These are phyloP conservation scores for Acorus calamus DNA, from an alignment of 106 monocot genomes.

Conservation along the genomic window DNA sequence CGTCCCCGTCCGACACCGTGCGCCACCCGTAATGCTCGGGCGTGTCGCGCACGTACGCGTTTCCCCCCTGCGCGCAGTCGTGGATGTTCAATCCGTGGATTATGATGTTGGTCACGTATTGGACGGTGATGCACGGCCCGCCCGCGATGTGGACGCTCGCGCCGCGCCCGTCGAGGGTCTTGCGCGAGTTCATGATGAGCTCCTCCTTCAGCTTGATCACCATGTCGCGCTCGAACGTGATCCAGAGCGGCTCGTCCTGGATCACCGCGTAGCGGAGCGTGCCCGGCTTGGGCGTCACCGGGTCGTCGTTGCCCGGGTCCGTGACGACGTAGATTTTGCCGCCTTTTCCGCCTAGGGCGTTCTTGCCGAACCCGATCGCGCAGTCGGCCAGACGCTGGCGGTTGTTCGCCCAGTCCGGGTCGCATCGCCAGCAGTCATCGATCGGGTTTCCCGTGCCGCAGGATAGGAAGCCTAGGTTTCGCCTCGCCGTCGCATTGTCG, in stretches of 20 bases:
- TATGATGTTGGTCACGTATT: slow-evolving; percentile 10
- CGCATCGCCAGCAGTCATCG: slow-evolving; percentile 12
- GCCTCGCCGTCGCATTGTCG: background rate
- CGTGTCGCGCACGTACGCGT: slow-evolving; percentile 12
- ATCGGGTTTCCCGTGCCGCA: slow-evolving; percentile 11
- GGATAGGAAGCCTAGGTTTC: slow-evolving; percentile 1
- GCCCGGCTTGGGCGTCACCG: slow-evolving; percentile 5
- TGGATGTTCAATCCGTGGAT: background rate
- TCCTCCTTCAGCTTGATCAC: slow-evolving; percentile 9
- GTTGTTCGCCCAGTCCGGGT: slow-evolving; percentile 2
- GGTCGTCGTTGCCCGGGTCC: slow-evolving; percentile 7
- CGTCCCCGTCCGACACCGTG: slow-evolving; percentile 12
- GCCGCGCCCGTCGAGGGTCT: slow-evolving; percentile 10
- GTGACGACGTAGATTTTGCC: slow-evolving; percentile 5
- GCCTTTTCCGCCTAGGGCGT: slow-evolving; percentile 4
- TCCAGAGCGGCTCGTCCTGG: slow-evolving; percentile 7
- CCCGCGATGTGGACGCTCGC: slow-evolving; percentile 10
- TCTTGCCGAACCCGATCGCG: slow-evolving; percentile 7
- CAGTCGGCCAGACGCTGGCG: slow-evolving; percentile 11
- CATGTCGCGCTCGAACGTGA: slow-evolving; percentile 12
- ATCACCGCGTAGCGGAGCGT: slow-evolving; percentile 9
- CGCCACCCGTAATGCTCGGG: slow-evolving; percentile 14
- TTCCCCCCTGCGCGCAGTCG: slow-evolving; percentile 7
- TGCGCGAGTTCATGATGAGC: slow-evolving; percentile 9
- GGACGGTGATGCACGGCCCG: slow-evolving; percentile 5